Evolutionary conservation across 352 stramenopile species (phyloP).

Genomic region (Poterioochromonas sp.): DNA sequence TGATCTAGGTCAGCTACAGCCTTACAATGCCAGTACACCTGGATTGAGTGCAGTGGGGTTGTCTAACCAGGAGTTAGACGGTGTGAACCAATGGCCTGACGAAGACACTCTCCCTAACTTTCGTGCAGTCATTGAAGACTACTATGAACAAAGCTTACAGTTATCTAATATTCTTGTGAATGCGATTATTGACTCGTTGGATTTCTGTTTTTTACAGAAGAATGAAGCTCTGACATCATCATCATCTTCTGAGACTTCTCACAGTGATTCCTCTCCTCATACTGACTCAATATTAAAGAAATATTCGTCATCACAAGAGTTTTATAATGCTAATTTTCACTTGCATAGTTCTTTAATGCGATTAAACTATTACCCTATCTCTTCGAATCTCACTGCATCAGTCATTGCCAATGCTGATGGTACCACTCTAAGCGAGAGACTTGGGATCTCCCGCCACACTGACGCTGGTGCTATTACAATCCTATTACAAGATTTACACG

Average conservation of each 20-base stretch:
- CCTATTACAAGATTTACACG: conserved; percentile 1
- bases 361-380: conserved; percentile 18
- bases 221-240: no score
- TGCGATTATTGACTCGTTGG: no score
- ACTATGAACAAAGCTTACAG: neutral
- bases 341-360: neutral
- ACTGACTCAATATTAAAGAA: no score
- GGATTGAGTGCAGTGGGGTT: neutral
- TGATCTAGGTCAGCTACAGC: neutral
- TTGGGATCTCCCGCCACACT: neutral
- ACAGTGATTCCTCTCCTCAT: no score
- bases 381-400: no score
- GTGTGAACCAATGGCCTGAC: neutral
- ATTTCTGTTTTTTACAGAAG: no score
- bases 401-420: neutral
- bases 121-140: neutral
- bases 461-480: conserved; percentile 17
- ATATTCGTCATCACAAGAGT: no score
- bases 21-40: neutral
- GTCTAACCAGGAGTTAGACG: neutral
- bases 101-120: neutral
- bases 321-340: conserved; percentile 4
- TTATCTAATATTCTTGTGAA: neutral
- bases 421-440: neutral
- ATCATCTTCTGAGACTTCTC: no score